Percentiles rank a stretch among this genome's conserved stretches.
These are phyloP conservation scores for Aspergillus unguis DNA, from an alignment of 2,329 filamentous ascomycete species.

Conservation along the genomic window DNA sequence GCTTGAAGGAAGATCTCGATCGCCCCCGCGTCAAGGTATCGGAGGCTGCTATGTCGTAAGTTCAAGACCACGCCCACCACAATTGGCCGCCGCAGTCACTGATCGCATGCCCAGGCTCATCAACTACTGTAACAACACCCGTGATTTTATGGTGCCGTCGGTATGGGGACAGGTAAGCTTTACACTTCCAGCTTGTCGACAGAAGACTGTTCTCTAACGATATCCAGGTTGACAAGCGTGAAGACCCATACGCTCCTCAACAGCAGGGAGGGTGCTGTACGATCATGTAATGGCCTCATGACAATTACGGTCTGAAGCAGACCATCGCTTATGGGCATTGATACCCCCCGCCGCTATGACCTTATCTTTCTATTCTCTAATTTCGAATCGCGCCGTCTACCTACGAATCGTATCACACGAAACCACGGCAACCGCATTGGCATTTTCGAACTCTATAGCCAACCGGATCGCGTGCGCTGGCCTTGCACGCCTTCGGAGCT, in stretches of 20 bases:
- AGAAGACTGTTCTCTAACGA: conserved; percentile 8
- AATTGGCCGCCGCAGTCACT: conserved; percentile 5
- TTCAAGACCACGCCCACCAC: conserved; percentile 13
- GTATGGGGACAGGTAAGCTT: conserved; percentile 75
- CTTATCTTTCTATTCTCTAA: conserved; percentile 19
- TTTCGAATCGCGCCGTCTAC: conserved; percentile 12
- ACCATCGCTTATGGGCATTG: conserved; percentile 18
- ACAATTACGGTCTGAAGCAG: conserved; percentile 27
- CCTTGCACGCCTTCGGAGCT: conserved; percentile 20
- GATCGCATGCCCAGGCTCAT: conserved; percentile 67
- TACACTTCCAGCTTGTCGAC: conserved; percentile 18
- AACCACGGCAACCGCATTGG: conserved; percentile 7
- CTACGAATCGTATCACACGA: conserved; percentile 8
- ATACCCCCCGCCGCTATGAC: conserved; percentile 22
- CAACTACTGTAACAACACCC: conserved; percentile 94
- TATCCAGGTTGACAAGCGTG: conserved; percentile 75
- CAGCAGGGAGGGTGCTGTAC: conserved; percentile 89
- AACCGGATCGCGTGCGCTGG: conserved; percentile 20
- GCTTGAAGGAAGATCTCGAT: conserved; percentile 92
- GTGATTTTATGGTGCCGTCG: conserved; percentile 98
- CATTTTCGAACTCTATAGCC: conserved; percentile 12
- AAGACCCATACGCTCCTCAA: conserved; percentile 97
- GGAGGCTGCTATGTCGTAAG: conserved; percentile 82
- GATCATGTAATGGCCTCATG: conserved; percentile 69
- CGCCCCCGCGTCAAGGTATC: conserved; percentile 93